phyloP scores from a whole-genome alignment of 129 eudicot genomes.

The Calendula officinalis region DNA sequence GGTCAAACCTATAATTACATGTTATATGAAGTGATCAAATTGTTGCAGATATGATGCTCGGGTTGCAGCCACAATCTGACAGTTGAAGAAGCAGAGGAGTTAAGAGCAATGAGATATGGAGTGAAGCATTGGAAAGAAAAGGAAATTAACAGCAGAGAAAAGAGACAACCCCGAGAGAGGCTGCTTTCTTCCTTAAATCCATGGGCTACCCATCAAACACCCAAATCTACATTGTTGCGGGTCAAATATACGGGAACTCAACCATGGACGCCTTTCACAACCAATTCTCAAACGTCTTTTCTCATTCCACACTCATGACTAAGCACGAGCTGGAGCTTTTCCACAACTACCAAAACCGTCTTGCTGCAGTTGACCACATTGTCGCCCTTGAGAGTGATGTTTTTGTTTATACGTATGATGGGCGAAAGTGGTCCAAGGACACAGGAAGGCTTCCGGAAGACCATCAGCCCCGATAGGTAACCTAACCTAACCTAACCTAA shows the following conservation, averaged over 20 bases:
- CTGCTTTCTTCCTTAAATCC: constrained; percentile 84
- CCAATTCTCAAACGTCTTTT: constrained; percentile 67
- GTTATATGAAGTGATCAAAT: not conserved
- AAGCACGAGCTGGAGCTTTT: constrained; percentile 54
- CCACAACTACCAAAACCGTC: constrained; percentile 66
- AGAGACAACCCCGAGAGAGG: constrained; percentile 80
- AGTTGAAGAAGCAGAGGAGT: constrained; percentile 60
- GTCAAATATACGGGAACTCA: constrained; percentile 63
- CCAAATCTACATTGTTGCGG: constrained; percentile 82
- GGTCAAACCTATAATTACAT: not conserved
- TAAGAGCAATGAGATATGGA: constrained; percentile 62
- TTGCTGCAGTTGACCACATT: constrained; percentile 87
- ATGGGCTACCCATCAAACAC: constrained; percentile 80
- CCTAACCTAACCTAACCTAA: not conserved
- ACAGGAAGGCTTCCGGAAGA: constrained; percentile 82
- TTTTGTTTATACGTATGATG: constrained; percentile 89
- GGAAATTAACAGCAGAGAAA: constrained; percentile 63
- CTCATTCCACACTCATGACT: constrained; percentile 71
- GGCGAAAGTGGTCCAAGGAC: constrained; percentile 99
- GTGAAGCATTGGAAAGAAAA: constrained; percentile 97
- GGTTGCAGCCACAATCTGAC: constrained; percentile 85
- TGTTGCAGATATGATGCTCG: constrained; percentile 78
- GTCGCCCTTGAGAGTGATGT: constrained; percentile 89
- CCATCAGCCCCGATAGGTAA: constrained; percentile 72
- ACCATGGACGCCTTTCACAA: constrained; percentile 63